Evolutionary conservation across 1,284 basidiomycete species (phyloP), one percentile per base, ranked within the genome.

Genomic region (Xerocomus amazonicus): DNA sequence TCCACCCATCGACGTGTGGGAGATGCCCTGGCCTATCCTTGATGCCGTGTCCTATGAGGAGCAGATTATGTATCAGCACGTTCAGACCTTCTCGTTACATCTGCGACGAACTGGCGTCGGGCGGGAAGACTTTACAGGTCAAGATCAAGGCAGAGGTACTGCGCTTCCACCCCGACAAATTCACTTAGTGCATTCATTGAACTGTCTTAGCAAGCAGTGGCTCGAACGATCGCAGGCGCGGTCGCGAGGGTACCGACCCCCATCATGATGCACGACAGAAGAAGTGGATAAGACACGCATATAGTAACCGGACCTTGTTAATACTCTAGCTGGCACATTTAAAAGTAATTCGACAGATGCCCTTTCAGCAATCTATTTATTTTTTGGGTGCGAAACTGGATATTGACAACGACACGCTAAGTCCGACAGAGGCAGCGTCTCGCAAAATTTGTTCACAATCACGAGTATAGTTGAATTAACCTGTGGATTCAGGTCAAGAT

Each of bases 111-210:
- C 62, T 0, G 60, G 59, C 13, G 47, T 52, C 6, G 55, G 60
- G 44, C n/a, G 60, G 59, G 3, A 77, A 72, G 59, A 61, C 58
- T 1, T 54, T 43, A 7, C 70, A 64, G 54, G 72, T 73, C 35
- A 60, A 63, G 14, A 52, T 80, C 56, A 73, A 69, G 55, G 54
- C 54, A 9, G 79, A 81, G 56, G 61, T 81, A 32, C 56, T 79
- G 37, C 69, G 69, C 14, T 81, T 76, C 70, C 80, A 82, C 55
- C 76, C 79, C 2, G 80, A 81, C 56, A 78, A 77, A 57, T 75
- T 79, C 55, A 57, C 70, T 45, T 41, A 57, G 19, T 59, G 70
- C 39, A 56, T 77, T 38, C 55, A 72, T 83, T 27, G 57, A 60
- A 8, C 60, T 66, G 19, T 68, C 68, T 10, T 75, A 83, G 19